Evolutionary conservation across 768 basidiomycete species (phyloP), one percentile per base, ranked within the genome.

Genomic region (Rhizopogon sp.): DNA sequence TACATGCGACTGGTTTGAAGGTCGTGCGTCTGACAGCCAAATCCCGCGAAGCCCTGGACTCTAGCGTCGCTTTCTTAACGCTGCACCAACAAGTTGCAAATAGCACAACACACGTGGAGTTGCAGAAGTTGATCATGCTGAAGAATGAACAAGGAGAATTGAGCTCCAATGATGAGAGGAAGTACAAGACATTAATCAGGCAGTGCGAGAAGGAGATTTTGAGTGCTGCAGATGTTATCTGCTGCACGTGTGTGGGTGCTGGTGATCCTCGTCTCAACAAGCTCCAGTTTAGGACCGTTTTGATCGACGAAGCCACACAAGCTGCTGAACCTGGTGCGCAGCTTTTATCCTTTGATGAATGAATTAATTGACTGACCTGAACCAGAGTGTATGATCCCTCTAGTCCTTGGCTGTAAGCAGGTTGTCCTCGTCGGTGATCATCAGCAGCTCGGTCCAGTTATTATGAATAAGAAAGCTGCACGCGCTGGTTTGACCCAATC

Each of bases 391-490:
- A 98, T 99, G 95, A 99, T 99, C 62, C 97, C 97, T 14, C 81
- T 99, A 35, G 90, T 98, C 6, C 84, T 99, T 64, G 97, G 97
- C 13, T 98, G 95, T 69, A 98, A 98, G 71, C 97, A 99, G 66
- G 93, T 93, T 53, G 97, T 99, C 28, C 83, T 99, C 40, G 97
- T 99, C 53, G 97, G 97, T 52, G 96, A 98, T 73, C 91, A 97
- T 70, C 92, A 75, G 60, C 97, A 98, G 79, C 86, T 98, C 49
- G 97, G 97, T 1, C 97, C 97, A 6, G 97, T 98, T 64, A 98
- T 99, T 69, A 98, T 99, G 97, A 99, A 98, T 82, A 99, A 99
- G 83, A 98, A 99, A 67, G 97, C 97, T 0, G 96, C 97, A 2
- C 90, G 94, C n/a, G 97, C 97, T 5, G 97, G 97, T 17, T 81